Conservation (phyloP, 352 stramenopile species). For the Pythium angustatum region DNA sequence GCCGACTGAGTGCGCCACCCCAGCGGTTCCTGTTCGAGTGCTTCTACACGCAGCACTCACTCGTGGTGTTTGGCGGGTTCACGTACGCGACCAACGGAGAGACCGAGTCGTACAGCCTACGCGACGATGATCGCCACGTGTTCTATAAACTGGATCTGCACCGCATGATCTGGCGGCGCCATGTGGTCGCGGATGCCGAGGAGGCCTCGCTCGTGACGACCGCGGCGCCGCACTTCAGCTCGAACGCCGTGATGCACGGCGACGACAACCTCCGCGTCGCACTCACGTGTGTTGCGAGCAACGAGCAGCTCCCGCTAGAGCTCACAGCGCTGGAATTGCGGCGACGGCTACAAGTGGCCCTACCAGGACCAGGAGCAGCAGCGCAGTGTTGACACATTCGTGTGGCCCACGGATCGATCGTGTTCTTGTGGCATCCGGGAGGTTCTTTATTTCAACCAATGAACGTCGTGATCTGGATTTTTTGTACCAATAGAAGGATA, state of each 20-base stretch:
- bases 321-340: constrained; percentile 31
- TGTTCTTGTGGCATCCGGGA: constrained; percentile 35
- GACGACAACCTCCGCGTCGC: background rate
- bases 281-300: constrained; percentile 29
- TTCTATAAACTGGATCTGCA: constrained; percentile 65
- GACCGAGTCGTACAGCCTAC: constrained; percentile 14
- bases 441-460: background rate
- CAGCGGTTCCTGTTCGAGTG: constrained; percentile 32
- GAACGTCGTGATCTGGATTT: background rate
- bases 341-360: background rate
- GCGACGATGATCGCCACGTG: constrained; percentile 17
- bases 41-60: constrained; percentile 16
- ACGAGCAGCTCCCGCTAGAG: constrained; percentile 32
- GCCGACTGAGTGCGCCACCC: constrained; percentile 17
- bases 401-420: no score
- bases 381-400: no score
- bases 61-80: constrained; percentile 28
- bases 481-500: background rate
- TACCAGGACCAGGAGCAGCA: no score
- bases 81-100: constrained; percentile 25
- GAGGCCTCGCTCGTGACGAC: constrained; percentile 13
- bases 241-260: constrained; percentile 33
- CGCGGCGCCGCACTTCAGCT: constrained; percentile 14
- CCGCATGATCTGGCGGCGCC: constrained; percentile 70
- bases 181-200: constrained; percentile 28